These are phyloP conservation scores for Byssoonygena ceratinophila DNA, from an alignment of 2,329 filamentous ascomycete species.

Conservation along the genomic window DNA sequence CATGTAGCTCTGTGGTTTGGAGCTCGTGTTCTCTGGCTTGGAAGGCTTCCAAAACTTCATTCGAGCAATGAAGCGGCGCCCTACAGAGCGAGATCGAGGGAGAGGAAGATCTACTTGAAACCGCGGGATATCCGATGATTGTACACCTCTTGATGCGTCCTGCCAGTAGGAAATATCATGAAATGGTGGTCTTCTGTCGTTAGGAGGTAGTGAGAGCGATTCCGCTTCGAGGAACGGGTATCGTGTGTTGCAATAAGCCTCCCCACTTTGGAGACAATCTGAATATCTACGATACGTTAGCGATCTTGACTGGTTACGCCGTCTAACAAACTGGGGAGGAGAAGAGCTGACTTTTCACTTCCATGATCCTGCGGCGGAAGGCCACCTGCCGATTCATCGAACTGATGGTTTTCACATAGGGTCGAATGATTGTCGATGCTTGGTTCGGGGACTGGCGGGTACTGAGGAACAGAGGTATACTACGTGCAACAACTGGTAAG, in stretches of 20 bases:
- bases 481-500: not conserved
- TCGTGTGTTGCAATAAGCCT: constrained; percentile 5
- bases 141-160: not conserved
- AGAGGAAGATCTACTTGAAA: constrained; percentile 8
- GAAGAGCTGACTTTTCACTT: constrained; percentile 2
- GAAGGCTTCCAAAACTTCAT: constrained; percentile 4
- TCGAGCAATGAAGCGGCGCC: constrained; percentile 1
- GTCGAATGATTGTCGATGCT: not conserved
- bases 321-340: not conserved
- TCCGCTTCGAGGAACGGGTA: not conserved
- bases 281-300: constrained; percentile 6
- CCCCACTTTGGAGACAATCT: constrained; percentile 4
- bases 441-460: not conserved
- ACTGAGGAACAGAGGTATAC: constrained; percentile 3
- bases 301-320: not conserved
- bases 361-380: not conserved
- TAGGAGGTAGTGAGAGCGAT: not conserved
- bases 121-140: constrained; percentile 7
- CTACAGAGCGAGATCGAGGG: constrained; percentile 7
- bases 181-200: not conserved
- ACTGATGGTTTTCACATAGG: not conserved
- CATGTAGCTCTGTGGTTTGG: constrained; percentile 7
- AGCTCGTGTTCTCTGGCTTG: not conserved
- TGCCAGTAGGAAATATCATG: constrained; percentile 1
- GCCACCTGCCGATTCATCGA: not conserved